Evolutionary conservation across 495 filamentous ascomycete species (phyloP), one percentile per base, ranked within the genome.

Genomic region (Aspergillus panamensis): DNA sequence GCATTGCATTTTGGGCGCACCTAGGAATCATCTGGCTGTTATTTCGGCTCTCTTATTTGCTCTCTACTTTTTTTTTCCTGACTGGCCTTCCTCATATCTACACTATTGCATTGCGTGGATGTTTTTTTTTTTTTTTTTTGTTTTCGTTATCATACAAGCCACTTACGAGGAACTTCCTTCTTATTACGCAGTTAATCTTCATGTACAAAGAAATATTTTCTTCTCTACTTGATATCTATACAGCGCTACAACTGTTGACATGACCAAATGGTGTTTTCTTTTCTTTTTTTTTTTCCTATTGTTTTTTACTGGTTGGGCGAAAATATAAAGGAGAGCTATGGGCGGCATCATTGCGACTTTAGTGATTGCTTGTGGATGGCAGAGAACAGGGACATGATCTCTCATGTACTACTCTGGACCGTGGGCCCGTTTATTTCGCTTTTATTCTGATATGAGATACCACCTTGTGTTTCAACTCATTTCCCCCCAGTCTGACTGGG

Each of bases 1-100:
- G 74, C 74, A 77, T 77, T 75, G 74, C 74, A 77, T 77, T 58
- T 69, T 67, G 74, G 55, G 74, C 74, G 74, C 71, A 73, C 59
- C 60, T 68, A 59, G 64, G 69, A 65, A 66, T 65, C 66, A 67
- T 71, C 57, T 70, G 61, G 67, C 57, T 66, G 58, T 73, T 69
- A 65, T 70, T 66, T 66, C 59, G 58, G 58, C 50, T 64, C 57
- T 66, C 66, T 64, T 58, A 29, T 62, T 67, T 68, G 55, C 55
- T 65, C 59, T 64, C 60, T 67, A 57, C 59, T 63, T 45, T 33
- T 59, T 60, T 20, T 30, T 47, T 55, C 43, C 53, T 3, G 9
- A n/a, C 14, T 43, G 14, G 42, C 53, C 30, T 44, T 12, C 13
- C 37, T 56, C 14, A 39, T 43, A 43, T 60, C 53, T 58, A 51